phyloP scores from a whole-genome alignment of 2,329 filamentous ascomycete species.

The Didymellaceae sp. region DNA sequence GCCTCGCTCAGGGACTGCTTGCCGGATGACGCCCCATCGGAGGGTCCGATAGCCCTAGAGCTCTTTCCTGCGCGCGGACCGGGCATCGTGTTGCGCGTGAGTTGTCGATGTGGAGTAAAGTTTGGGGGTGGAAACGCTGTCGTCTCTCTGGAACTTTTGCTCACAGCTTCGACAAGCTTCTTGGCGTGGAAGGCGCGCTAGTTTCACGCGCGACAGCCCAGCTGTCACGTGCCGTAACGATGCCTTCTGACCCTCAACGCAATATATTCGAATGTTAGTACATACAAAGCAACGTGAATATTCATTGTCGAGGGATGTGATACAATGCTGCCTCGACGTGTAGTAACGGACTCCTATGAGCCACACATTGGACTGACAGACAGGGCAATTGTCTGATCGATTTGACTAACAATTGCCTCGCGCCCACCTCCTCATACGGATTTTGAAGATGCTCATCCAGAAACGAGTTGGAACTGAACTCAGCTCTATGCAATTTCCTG shows the following conservation, averaged over 20 bases:
- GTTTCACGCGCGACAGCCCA: slow-evolving; percentile 2
- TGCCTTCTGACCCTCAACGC: no score
- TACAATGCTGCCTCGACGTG: no score
- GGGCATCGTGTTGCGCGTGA: slow-evolving; percentile 43
- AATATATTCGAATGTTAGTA: no score
- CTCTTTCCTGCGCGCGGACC: slow-evolving; percentile 65
- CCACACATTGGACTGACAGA: no score
- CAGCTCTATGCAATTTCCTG: no score
- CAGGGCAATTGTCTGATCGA: no score
- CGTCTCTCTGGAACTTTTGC: slow-evolving; percentile 11
- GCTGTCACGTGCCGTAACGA: slow-evolving; percentile 2
- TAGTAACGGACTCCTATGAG: no score
- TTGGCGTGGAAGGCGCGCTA: slow-evolving; percentile 17
- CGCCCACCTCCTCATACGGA: no score
- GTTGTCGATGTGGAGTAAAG: slow-evolving; percentile 15
- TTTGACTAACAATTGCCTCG: no score
- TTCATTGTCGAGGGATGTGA: not conserved
- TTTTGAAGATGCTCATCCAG: no score
- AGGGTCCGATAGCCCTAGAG: slow-evolving; percentile 78
- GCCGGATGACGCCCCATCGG: slow-evolving; percentile 79
- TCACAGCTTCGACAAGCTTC: slow-evolving; percentile 15
- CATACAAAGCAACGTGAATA: not conserved
- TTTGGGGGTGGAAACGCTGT: slow-evolving; percentile 3
- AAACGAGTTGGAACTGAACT: no score
- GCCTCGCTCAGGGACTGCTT: slow-evolving; percentile 91